phyloP scores from a whole-genome alignment of 257 asterid species.

The Nicotiana tomentosiformis region DNA sequence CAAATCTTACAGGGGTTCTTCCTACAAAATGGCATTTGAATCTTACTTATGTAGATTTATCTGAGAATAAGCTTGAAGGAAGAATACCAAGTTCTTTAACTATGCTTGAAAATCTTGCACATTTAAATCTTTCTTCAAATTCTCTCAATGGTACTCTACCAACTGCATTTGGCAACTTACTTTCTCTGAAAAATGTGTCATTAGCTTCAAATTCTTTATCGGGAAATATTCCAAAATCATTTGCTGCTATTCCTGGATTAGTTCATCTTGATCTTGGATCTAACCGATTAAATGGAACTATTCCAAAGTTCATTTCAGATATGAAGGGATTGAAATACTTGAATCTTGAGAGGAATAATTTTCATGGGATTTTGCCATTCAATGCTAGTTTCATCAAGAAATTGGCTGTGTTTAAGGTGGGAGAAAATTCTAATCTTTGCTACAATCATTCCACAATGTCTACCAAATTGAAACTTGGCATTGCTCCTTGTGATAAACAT shows the following conservation, averaged over 20 bases:
- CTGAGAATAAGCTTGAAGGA: conserved; percentile 54
- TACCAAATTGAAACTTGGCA: conserved; percentile 77
- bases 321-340: conserved; percentile 67
- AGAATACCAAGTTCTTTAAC: conserved; percentile 58
- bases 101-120: conserved; percentile 46
- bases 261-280: conserved; percentile 76
- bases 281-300: conserved; percentile 74
- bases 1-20: conserved; percentile 61
- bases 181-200: conserved; percentile 49
- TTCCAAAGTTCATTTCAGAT: conserved; percentile 56
- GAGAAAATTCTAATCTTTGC: conserved; percentile 72
- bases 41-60: conserved; percentile 63
- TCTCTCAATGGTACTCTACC: conserved; percentile 67
- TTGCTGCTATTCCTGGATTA: conserved; percentile 55
- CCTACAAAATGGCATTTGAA: conserved; percentile 71
- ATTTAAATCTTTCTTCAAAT: conserved; percentile 70
- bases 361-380: conserved; percentile 81
- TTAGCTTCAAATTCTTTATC: conserved; percentile 55
- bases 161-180: conserved; percentile 60
- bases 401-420: conserved; percentile 57
- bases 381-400: conserved; percentile 58
- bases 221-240: conserved; percentile 63
- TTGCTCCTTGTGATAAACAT: conserved; percentile 75
- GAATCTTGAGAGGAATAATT: conserved; percentile 65
- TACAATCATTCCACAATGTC: conserved; percentile 57